Evolutionary conservation across 495 filamentous ascomycete species (phyloP), one percentile per base, ranked within the genome.

Genomic region (Aspergillus coremiiformis): DNA sequence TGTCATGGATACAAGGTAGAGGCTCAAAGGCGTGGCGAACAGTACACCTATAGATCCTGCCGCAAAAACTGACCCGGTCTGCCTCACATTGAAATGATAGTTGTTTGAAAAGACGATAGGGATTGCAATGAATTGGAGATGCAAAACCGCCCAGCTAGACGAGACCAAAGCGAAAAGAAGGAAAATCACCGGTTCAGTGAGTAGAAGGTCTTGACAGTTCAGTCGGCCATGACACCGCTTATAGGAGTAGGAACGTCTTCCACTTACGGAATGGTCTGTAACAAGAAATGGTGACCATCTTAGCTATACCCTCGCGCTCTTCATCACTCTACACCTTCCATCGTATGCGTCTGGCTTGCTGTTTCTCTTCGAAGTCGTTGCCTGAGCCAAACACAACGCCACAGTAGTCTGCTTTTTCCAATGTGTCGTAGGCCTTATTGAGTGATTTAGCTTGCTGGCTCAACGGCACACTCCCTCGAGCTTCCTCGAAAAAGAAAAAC

Each of bases 131-230:
- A 93, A 90, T 22, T 84, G 85, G 21, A 97, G 74, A 66, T 96
- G 96, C 0, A 97, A 76, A 0, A 93, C 79, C 1, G 85, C 90
- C 92, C 91, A 97, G 44, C 81, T 83, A 65, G 96, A 96, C 5
- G 89, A 74, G 3, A 89, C 82, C 92, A 91, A 96, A 11, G 93
- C 71, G 15, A 86, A 91, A 68, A 96, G 96, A 73, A 86, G 95
- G 71, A 96, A 95, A 14, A 96, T 89, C 15, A 96, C 89, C 0
- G 91, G 88, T 58, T 96, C 92, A 11, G 90, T 95, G 59, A 89
- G 70, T 20, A 97, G 83, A 23, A 97, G 75, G 52, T 88, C 72
- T 77, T 26, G 1, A 4, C 15, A 20, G 9, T 52, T 30, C 44
- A 55, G 55, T 46, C 46, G 45, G 37, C 17, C 17, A 41, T 15